A percentile compares a stretch with the other conserved stretches of the same genome.
Conservation (phyloP, 257 asterid species). For the Fraxinus anomala region DNA sequence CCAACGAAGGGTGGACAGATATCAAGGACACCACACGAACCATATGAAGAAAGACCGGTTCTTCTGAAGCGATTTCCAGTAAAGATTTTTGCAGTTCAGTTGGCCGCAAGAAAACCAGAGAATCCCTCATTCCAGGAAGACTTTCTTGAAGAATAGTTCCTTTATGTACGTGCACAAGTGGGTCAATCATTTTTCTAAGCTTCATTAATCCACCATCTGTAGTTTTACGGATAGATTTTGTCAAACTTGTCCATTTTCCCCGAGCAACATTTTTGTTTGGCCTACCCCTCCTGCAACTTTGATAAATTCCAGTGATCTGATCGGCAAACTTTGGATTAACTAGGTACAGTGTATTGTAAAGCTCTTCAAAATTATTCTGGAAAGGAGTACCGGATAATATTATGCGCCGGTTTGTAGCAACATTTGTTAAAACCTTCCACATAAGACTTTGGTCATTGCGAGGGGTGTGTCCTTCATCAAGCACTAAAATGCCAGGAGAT, state of each 20-base stretch:
- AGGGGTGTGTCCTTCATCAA: slow-evolving; percentile 89
- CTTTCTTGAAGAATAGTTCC: slow-evolving; percentile 58
- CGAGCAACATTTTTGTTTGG: slow-evolving; percentile 11
- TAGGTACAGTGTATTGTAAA: slow-evolving; percentile 62
- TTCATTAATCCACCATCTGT: slow-evolving; percentile 29
- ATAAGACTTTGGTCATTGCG: slow-evolving; percentile 60
- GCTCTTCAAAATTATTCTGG: slow-evolving; percentile 69
- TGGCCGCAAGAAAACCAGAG: slow-evolving; percentile 55
- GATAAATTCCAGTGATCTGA: slow-evolving; percentile 8
- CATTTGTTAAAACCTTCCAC: slow-evolving; percentile 57
- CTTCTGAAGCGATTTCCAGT: slow-evolving; percentile 31
- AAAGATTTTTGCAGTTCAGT: slow-evolving; percentile 45
- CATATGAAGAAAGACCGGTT: slow-evolving; percentile 19
- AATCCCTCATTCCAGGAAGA: slow-evolving; percentile 63
- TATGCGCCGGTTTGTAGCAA: slow-evolving; percentile 53
- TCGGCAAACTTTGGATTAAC: slow-evolving; percentile 56
- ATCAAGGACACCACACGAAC: slow-evolving; percentile 46
- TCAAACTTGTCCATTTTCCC: slow-evolving; percentile 39
- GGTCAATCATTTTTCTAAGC: slow-evolving; percentile 53
- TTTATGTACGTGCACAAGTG: slow-evolving; percentile 62
- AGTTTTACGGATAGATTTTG: slow-evolving; percentile 37
- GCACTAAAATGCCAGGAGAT: slow-evolving; percentile 58
- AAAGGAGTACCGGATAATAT: slow-evolving; percentile 88
- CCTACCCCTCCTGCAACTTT: neutral
- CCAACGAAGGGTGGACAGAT: slow-evolving; percentile 73